phyloP scores from a whole-genome alignment of 2,329 filamentous ascomycete genomes.

The Penicillium sp. region DNA sequence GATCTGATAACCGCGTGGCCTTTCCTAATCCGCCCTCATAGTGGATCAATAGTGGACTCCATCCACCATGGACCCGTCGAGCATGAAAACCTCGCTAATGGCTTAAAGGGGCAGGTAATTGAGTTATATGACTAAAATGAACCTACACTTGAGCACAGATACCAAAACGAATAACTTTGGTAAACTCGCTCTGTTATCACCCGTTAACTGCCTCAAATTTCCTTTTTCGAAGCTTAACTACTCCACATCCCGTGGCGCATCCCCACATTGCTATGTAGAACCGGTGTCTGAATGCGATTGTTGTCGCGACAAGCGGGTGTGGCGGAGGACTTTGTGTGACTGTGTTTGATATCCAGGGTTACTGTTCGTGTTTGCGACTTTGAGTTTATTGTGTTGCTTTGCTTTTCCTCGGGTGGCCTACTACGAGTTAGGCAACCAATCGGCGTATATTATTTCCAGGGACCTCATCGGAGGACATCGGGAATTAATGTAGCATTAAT shows the following conservation, averaged over 20 bases:
- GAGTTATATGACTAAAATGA: background rate
- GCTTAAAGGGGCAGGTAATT: background rate
- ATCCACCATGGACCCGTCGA: background rate
- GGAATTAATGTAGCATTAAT: background rate
- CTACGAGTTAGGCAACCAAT: background rate
- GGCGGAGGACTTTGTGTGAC: background rate
- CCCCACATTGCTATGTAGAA: background rate
- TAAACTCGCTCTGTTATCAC: background rate
- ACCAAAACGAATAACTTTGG: background rate
- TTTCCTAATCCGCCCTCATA: background rate
- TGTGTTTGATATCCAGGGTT: background rate
- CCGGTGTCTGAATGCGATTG: background rate
- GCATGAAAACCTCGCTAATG: background rate
- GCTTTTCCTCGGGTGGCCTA: background rate
- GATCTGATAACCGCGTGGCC: constrained; percentile 4
- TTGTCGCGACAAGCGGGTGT: background rate
- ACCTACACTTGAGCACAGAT: background rate
- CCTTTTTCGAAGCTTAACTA: background rate
- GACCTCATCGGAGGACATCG: background rate
- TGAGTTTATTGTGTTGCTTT: background rate
- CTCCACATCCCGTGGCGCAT: background rate
- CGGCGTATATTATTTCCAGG: background rate
- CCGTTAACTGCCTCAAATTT: background rate
- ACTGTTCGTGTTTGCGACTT: background rate
- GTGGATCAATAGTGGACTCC: background rate